phyloP scores from a whole-genome alignment of 164 flowering plant genomes.

The Stephania yunnanensis region DNA sequence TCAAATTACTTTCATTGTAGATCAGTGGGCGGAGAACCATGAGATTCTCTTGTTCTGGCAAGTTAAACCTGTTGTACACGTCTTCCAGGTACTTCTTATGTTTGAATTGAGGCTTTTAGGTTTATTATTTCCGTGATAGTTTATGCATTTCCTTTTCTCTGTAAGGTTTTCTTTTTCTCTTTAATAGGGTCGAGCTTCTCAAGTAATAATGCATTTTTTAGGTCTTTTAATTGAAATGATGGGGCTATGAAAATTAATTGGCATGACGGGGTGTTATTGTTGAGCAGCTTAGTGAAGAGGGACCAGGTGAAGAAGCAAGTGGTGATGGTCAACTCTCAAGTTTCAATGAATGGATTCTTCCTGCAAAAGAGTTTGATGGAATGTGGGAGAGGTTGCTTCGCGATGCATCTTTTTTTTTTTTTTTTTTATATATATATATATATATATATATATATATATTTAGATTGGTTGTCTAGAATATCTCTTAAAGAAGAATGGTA shows the following conservation, averaged over 20 bases:
- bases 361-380: constrained; percentile 98
- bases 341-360: constrained; percentile 96
- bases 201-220: neutral
- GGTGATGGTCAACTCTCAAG: constrained; percentile 76
- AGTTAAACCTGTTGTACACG: constrained; percentile 92
- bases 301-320: constrained; percentile 87
- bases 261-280: neutral
- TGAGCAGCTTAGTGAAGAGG: constrained; percentile 90
- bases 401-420: neutral
- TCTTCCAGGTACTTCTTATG: constrained; percentile 65
- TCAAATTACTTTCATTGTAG: constrained; percentile 30
- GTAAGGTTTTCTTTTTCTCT: neutral
- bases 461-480: neutral
- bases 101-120: neutral
- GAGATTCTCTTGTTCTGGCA: constrained; percentile 94
- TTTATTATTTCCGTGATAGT: neutral
- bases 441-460: no score
- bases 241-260: neutral
- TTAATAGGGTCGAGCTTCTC: neutral
- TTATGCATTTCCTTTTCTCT: neutral
- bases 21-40: constrained; percentile 69
- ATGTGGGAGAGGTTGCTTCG: constrained; percentile 91
- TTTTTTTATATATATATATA: no score
- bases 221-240: neutral
- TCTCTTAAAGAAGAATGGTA: neutral